Base-by-base conservation (phyloP, 2,329 filamentous ascomycete species). In the Aureobasidium melanogenum region DNA sequence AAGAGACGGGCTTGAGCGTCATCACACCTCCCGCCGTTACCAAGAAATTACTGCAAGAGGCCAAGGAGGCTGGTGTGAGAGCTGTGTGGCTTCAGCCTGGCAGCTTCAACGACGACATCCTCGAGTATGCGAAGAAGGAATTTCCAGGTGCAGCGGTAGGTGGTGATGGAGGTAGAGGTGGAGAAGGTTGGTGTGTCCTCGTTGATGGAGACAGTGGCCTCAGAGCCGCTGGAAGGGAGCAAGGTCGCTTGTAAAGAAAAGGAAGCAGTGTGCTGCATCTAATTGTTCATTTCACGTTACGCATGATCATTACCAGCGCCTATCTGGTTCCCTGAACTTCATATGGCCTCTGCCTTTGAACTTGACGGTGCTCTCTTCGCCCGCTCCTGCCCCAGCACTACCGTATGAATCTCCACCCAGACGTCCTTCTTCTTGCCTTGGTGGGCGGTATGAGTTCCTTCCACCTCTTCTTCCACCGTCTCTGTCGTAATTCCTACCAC, bases 31-130 rank as follows among this genome's bases (percentile, higher is more conserved):
- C 94, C 0, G 75, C 80, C 2, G 85, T 89, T 32, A 96, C 94
- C 0, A 81, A 87, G 63, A 77, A 85, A 68, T 78, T 95, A 8
- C 78, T 97, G 43, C 79, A 85, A 64, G 88, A 96, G 73, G 94
- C 93, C 0, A 88, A 86, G 73, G 78, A 82, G 61, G 79, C 88
- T 12, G 87, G 91, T 3, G 77, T 96, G 47, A 81, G 84, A 19
- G 82, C 89, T 28, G 86, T 96, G 5, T 96, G 90, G 88, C 77
- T 97, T 66, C 94, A 97, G 76, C 94, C 94, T 0, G 94, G 93
- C 0, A 92, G 85, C 17, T 97, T 88, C 71, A 86, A 96, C 71
- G 84, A 88, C 56, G 84, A 85, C 62, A 88, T 91, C 24, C 71
- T 96, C 64, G 77, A 81, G 43, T 91, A 83, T 73, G 91, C 89